Conservation (phyloP, 2,329 filamentous ascomycete genomes). For the Fusarium sp. region DNA sequence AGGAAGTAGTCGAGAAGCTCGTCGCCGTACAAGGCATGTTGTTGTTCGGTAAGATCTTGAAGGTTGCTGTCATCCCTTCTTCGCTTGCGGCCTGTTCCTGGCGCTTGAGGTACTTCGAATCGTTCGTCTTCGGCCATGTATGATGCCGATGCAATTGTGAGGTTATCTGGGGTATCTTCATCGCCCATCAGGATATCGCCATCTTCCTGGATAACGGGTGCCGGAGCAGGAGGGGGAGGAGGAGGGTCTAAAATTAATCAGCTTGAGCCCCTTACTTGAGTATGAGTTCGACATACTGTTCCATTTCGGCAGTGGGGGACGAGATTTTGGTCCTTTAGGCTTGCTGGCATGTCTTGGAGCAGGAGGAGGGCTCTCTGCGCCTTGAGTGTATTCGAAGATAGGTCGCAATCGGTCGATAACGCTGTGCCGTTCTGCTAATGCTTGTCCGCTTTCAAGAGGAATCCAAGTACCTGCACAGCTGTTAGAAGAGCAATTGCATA, state of each 20-base stretch:
- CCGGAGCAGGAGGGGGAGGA: constrained; percentile 39
- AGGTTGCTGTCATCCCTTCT: constrained; percentile 73
- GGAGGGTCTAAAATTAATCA: constrained; percentile 39
- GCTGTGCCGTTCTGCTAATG: constrained; percentile 87
- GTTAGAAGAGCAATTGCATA: constrained; percentile 6
- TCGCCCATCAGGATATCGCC: constrained; percentile 74
- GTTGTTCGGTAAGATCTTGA: constrained; percentile 77
- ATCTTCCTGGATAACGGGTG: constrained; percentile 61
- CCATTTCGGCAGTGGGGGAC: constrained; percentile 68
- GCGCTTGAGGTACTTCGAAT: constrained; percentile 74
- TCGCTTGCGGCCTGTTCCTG: constrained; percentile 75
- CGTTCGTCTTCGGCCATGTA: constrained; percentile 87
- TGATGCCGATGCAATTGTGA: constrained; percentile 84
- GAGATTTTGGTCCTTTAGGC: constrained; percentile 76
- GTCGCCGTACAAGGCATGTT: constrained; percentile 91
- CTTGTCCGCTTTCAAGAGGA: constrained; percentile 82
- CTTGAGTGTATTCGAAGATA: constrained; percentile 90
- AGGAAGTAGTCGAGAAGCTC: constrained; percentile 97
- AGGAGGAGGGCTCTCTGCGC: constrained; percentile 88
- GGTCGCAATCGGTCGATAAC: constrained; percentile 83
- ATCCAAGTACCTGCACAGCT: constrained; percentile 85
- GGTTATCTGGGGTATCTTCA: constrained; percentile 84
- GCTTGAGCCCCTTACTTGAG: background rate
- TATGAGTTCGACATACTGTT: constrained; percentile 44
- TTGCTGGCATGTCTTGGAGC: constrained; percentile 93